Evolutionary conservation across 2,329 filamentous ascomycete genomes (phyloP), one percentile per base, ranked within the genome.

Genomic region (Aspergillus sp.): DNA sequence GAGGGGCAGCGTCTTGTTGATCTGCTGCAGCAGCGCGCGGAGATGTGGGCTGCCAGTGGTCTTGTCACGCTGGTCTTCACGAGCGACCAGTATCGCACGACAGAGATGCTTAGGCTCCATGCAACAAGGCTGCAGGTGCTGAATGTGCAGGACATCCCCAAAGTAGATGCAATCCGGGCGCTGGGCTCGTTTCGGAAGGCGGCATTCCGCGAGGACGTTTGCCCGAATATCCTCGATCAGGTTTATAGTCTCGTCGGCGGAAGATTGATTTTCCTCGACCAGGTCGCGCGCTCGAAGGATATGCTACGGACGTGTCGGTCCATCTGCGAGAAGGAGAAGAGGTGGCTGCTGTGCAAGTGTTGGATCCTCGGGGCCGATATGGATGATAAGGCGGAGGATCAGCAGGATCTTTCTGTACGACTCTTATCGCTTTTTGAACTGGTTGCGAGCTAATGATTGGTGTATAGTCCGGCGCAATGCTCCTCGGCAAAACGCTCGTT

Each of bases 311-410:
- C 90, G 31, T 97, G 93, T 75, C 80, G 94, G 38, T 77, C 84
- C n/a, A 92, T 93, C 66, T 89, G 86, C 70, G 81, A 86, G 43
- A 85, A 83, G 46, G 91, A 93, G 72, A 91, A 91, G 74, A 89
- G 87, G 0, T 93, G 91, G 91, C 89, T 93, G 68, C 77, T 93
- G 19, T 93, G 91, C 76, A 88, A 90, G 72, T 92, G 89, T 72
- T 90, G 90, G 81, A 91, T 93, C 55, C 82, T 93, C 1, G 91
- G 91, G n/a, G 82, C 79, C 61, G 88, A 89, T 65, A 93, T 90
- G 89, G 95, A 98, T 68, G 95, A 98, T 77, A 96, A 99, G 74
- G 95, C 97, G 68, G 98, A 98, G 89, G 92, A 97, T 72, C 92
- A 97, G 77, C 93, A 98, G 75, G 97, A 98, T 77, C 97, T 92